These are phyloP conservation scores for Wickerhamomyces queroliae DNA, from an alignment of 805 yeast species.

Conservation along the genomic window DNA sequence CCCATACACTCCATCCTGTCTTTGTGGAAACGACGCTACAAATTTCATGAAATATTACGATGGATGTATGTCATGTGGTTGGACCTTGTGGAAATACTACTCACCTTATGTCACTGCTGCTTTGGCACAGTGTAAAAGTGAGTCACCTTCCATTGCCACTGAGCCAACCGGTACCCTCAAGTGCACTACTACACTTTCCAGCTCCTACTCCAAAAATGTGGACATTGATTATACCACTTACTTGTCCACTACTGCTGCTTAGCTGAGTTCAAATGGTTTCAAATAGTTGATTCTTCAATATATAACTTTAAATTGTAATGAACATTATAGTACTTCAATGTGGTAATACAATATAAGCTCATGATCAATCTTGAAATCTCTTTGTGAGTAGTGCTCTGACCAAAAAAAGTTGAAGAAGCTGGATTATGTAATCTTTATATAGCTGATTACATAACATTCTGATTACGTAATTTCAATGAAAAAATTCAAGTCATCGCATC, in stretches of 20 bases:
- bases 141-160: slow-evolving; percentile 10
- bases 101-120: slow-evolving; percentile 21
- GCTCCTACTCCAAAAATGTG: slow-evolving; percentile 6
- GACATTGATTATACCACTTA: slow-evolving; percentile 4
- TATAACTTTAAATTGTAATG: no score
- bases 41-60: slow-evolving; percentile 16
- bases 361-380: no score
- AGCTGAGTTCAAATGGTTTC: no score
- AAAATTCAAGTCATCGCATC: neutral
- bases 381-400: no score
- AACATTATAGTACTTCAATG: no score
- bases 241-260: no score
- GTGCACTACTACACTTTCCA: slow-evolving; percentile 17
- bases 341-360: no score
- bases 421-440: no score
- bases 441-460: neutral
- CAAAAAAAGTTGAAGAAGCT: no score
- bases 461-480: neutral
- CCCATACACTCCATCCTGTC: slow-evolving; percentile 12
- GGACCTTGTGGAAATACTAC: slow-evolving; percentile 30
- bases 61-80: slow-evolving; percentile 30
- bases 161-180: slow-evolving; percentile 28
- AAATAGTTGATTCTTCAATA: no score
- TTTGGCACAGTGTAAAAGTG: slow-evolving; percentile 18
- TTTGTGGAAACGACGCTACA: slow-evolving; percentile 16